These are phyloP conservation scores for Mycena crocata DNA, from an alignment of 768 basidiomycete genomes.

Conservation along the genomic window DNA sequence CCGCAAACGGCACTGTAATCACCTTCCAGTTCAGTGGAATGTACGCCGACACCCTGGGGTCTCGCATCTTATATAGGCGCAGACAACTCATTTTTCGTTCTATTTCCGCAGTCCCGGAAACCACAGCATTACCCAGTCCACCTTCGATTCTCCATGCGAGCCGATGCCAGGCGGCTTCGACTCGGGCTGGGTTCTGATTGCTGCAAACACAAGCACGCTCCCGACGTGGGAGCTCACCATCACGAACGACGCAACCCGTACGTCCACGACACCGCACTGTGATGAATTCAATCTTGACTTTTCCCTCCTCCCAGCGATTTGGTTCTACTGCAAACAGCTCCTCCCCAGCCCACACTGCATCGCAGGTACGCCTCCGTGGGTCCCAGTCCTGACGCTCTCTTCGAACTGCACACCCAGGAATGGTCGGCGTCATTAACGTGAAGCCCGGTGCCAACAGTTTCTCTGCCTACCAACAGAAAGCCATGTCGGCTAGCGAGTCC, in stretches of 20 bases:
- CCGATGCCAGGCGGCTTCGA: conserved; percentile 60
- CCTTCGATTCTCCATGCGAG: conserved; percentile 57
- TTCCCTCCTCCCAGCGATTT: conserved; percentile 55
- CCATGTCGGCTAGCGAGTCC: conserved; percentile 30
- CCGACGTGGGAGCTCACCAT: conserved; percentile 65
- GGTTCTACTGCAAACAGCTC: conserved; percentile 72
- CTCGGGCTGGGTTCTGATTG: conserved; percentile 62
- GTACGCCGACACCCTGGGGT: conserved; percentile 41
- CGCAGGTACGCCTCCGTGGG: conserved; percentile 52
- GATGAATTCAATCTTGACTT: neutral
- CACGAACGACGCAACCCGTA: conserved; percentile 57
- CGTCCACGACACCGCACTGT: conserved; percentile 26
- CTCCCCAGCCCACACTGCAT: conserved; percentile 54
- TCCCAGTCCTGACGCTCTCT: too few species aligned
- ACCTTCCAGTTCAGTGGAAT: conserved; percentile 62
- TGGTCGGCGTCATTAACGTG: conserved; percentile 67
- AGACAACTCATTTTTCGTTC: too few species aligned
- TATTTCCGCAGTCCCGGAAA: conserved; percentile 66
- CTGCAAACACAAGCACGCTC: conserved; percentile 36
- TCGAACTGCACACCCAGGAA: too few species aligned
- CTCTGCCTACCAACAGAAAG: conserved; percentile 47
- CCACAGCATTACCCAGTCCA: conserved; percentile 65
- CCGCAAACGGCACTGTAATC: conserved; percentile 55
- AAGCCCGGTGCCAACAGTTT: conserved; percentile 50
- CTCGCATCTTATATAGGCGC: too few species aligned